Evolutionary conservation across 805 yeast genomes (phyloP).

Genomic region (Cyberlindnera lachancei): DNA sequence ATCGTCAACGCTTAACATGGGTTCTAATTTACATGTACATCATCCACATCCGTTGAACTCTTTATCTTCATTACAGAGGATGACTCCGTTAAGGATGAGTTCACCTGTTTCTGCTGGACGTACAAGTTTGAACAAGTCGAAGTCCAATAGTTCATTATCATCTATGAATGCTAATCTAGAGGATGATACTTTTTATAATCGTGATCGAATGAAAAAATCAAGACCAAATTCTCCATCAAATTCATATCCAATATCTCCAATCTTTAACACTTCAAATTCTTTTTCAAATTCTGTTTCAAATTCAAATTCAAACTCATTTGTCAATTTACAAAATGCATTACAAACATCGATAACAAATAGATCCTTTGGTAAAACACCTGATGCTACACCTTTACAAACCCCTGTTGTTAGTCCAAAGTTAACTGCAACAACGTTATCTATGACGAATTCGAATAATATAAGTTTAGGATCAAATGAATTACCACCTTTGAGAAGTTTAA

Average conservation of each 20-base stretch:
- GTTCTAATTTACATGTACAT: conserved; percentile 14
- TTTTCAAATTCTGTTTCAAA: conserved; percentile 11
- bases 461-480: conserved; percentile 7
- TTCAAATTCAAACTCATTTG: conserved; percentile 17
- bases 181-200: conserved; percentile 29
- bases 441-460: too few relatives aligned
- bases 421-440: neutral
- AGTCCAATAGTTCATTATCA: conserved; percentile 21
- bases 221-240: conserved; percentile 30
- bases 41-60: conserved; percentile 29
- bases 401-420: conserved; percentile 7
- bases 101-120: conserved; percentile 18
- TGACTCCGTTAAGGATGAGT: conserved; percentile 45
- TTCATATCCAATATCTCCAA: conserved; percentile 18
- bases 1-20: conserved; percentile 14
- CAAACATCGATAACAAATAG: conserved; percentile 15
- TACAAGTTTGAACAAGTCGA: conserved; percentile 17
- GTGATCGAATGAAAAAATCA: conserved; percentile 28
- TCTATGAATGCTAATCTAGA: conserved; percentile 31
- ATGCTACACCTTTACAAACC: conserved; percentile 23
- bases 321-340: conserved; percentile 19
- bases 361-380: conserved; percentile 24
- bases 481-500: conserved; percentile 23
- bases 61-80: conserved; percentile 47
- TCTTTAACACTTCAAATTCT: neutral